Evolutionary conservation across 169 alveolate species (phyloP).

Genomic region (Plasmodium gallinaceum): DNA sequence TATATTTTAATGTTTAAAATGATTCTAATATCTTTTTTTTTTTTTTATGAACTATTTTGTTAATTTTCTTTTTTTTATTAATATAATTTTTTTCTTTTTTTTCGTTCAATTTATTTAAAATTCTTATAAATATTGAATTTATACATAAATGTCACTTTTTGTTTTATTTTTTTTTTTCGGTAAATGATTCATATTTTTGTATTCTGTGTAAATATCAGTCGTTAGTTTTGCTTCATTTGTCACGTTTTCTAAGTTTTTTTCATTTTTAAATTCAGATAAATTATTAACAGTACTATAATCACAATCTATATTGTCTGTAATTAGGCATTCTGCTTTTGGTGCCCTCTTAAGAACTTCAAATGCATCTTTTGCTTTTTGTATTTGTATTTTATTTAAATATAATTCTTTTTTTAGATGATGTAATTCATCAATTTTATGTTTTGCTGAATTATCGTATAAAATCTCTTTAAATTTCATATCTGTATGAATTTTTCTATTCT

Average conservation of each 20-base stretch:
- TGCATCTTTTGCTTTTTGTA: slow-evolving; percentile 76
- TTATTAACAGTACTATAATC: slow-evolving; percentile 21
- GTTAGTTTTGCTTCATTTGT: slow-evolving; percentile 10
- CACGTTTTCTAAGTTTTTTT: slow-evolving; percentile 9
- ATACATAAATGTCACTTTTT: background rate
- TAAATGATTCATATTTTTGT: background rate
- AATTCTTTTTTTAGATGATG: slow-evolving; percentile 68
- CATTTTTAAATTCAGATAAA: slow-evolving; percentile 35
- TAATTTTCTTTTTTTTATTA: too few species aligned
- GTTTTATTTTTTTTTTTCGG: slow-evolving; percentile 22
- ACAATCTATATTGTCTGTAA: background rate
- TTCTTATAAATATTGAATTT: background rate
- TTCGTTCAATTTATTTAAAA: background rate
- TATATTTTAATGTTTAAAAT: too few species aligned
- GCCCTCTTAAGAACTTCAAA: slow-evolving; percentile 54
- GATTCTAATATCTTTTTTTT: too few species aligned
- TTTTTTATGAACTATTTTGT: too few species aligned
- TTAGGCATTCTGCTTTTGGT: slow-evolving; percentile 27
- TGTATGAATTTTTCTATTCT: slow-evolving; percentile 67
- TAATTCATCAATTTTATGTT: slow-evolving; percentile 42
- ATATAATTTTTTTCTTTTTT: slow-evolving; percentile 10
- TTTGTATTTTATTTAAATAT: slow-evolving; percentile 72
- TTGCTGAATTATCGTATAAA: slow-evolving; percentile 61
- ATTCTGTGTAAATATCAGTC: slow-evolving; percentile 25
- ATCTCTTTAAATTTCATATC: slow-evolving; percentile 76